Conservation (phyloP, 352 stramenopile genomes). For the Phytophthora pistaciae region DNA sequence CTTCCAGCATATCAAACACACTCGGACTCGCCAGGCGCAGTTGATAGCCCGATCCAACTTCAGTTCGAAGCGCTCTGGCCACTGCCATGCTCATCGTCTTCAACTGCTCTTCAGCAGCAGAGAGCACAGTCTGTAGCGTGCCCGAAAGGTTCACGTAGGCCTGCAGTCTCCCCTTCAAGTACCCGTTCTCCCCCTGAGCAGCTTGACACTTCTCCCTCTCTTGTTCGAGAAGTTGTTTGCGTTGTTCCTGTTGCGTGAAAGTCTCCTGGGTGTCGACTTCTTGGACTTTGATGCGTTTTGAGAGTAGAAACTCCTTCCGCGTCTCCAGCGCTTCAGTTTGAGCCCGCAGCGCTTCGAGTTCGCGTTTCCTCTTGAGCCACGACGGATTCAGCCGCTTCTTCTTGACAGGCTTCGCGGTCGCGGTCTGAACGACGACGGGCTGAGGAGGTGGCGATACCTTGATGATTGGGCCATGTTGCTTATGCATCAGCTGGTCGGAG, state of each 20-base stretch:
- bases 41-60: not conserved
- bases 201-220: slow-evolving; percentile 6
- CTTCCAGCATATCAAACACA: slow-evolving; percentile 10
- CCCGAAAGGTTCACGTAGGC: slow-evolving; percentile 1
- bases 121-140: not conserved
- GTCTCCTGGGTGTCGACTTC: not conserved
- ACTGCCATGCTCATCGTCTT: not conserved
- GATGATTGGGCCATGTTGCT: too few relatives aligned
- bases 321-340: slow-evolving; percentile 8
- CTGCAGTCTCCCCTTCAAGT: slow-evolving; percentile 3
- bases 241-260: not conserved
- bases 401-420: not conserved
- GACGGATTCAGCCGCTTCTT: slow-evolving; percentile 9
- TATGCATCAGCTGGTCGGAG: too few relatives aligned
- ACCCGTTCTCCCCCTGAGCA: slow-evolving; percentile 8
- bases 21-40: not conserved
- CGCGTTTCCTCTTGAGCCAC: slow-evolving; percentile 13
- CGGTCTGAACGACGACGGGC: not conserved
- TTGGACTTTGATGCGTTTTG: not conserved
- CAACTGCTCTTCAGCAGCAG: not conserved
- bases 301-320: not conserved
- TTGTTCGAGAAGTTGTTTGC: not conserved
- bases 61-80: not conserved
- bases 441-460: not conserved
- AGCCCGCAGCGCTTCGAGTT: slow-evolving; percentile 7